These are phyloP conservation scores for Sedum album DNA, from an alignment of 164 flowering plant species.

Conservation along the genomic window DNA sequence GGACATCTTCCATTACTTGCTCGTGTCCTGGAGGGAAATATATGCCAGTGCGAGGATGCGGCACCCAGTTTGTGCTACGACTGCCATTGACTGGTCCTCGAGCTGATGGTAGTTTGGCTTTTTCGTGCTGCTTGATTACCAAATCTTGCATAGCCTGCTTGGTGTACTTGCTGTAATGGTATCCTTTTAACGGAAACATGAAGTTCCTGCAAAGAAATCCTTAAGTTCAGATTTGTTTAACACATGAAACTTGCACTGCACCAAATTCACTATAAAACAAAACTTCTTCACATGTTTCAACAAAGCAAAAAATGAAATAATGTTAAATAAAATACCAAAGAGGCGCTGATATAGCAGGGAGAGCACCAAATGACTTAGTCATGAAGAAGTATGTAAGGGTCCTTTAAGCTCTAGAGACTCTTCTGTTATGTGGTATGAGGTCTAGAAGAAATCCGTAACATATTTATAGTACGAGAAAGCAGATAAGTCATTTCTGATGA, in stretches of 20 bases:
- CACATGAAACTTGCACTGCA: not conserved
- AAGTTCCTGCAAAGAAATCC: not conserved
- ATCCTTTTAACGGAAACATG: not conserved
- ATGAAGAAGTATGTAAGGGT: not conserved
- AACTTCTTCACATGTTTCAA: no score
- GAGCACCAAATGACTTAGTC: not conserved
- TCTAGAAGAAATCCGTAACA: not conserved
- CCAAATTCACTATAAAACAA: not conserved
- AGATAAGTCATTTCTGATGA: no score
- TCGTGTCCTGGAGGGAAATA: conserved; percentile 62
- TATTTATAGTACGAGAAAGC: not conserved
- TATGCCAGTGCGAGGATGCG: conserved; percentile 62
- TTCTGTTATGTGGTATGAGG: not conserved
- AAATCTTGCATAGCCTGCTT: not conserved
- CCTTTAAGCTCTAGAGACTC: not conserved
- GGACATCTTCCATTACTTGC: conserved; percentile 46
- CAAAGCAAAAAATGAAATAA: not conserved
- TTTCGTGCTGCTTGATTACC: not conserved
- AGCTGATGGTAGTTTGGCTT: not conserved
- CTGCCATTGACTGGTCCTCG: no score
- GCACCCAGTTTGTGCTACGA: conserved; percentile 33
- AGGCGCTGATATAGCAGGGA: not conserved
- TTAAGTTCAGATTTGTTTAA: not conserved
- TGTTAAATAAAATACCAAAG: not conserved
- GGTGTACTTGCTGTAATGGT: not conserved